These are phyloP conservation scores for Xylona heveae DNA, from an alignment of 495 filamentous ascomycete species.

Conservation along the genomic window DNA sequence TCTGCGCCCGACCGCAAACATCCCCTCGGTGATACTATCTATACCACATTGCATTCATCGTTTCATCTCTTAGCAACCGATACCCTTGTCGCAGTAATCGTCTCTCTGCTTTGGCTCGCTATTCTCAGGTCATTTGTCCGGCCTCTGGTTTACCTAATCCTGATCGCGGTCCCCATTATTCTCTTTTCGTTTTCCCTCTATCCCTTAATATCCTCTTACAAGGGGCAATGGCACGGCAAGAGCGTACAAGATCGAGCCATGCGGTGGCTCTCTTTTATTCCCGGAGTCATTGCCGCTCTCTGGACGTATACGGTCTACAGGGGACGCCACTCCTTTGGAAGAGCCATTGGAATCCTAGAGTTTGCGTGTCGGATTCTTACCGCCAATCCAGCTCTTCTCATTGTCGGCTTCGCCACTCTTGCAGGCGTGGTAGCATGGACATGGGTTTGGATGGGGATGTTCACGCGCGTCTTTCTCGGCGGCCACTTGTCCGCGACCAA, in stretches of 20 bases:
- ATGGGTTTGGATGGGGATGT: slow-evolving; percentile 94
- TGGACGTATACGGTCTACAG: slow-evolving; percentile 70
- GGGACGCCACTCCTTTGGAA: slow-evolving; percentile 56
- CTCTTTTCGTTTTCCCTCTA: slow-evolving; percentile 77
- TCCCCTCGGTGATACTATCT: slow-evolving; percentile 75
- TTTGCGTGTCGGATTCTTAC: slow-evolving; percentile 75
- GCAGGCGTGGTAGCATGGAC: slow-evolving; percentile 63
- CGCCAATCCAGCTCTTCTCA: slow-evolving; percentile 63
- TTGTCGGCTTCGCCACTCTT: slow-evolving; percentile 63
- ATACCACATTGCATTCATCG: slow-evolving; percentile 67
- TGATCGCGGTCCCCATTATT: slow-evolving; percentile 68
- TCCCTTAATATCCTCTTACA: slow-evolving; percentile 75
- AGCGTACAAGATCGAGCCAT: slow-evolving; percentile 72
- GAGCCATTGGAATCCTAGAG: slow-evolving; percentile 70
- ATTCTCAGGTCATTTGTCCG: slow-evolving; percentile 69
- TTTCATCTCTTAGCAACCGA: slow-evolving; percentile 79
- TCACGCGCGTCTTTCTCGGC: slow-evolving; percentile 78
- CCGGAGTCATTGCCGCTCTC: slow-evolving; percentile 44
- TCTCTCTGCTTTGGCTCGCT: slow-evolving; percentile 81
- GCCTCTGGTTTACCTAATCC: slow-evolving; percentile 50
- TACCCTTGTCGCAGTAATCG: slow-evolving; percentile 68
- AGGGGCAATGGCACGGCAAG: slow-evolving; percentile 42
- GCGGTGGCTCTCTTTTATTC: slow-evolving; percentile 67
- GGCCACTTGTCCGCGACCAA: slow-evolving; percentile 42
- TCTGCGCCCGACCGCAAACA: slow-evolving; percentile 38